A percentile compares a stretch with the other conserved stretches of the same genome.
Evolutionary conservation across 371 early-diverging fungal species (phyloP).

Genomic region (Mucor circinelloides): DNA sequence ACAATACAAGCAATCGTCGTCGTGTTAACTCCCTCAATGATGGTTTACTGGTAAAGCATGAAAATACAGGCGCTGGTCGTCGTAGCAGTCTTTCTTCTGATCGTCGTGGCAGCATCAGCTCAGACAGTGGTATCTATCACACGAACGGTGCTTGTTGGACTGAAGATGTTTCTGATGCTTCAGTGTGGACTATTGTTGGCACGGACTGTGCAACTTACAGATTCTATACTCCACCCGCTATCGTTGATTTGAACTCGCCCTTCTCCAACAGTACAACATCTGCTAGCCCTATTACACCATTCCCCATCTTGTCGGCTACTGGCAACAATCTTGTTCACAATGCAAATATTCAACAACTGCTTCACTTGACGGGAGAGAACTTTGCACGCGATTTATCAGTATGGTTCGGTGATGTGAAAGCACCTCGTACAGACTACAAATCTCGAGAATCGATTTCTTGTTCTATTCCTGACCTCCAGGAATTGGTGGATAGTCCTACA

Average conservation of each 20-base stretch:
- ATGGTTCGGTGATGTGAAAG: slow-evolving; percentile 69
- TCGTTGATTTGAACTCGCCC: slow-evolving; percentile 8
- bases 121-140: slow-evolving; percentile 11
- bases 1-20: slow-evolving; percentile 32
- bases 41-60: slow-evolving; percentile 7
- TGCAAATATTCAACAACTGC: not conserved
- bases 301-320: slow-evolving; percentile 29
- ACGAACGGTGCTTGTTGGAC: slow-evolving; percentile 66
- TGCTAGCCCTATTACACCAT: slow-evolving; percentile 30
- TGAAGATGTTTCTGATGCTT: slow-evolving; percentile 84
- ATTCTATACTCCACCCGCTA: slow-evolving; percentile 59
- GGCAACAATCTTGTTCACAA: slow-evolving; percentile 3
- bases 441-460: slow-evolving; percentile 54
- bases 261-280: not conserved
- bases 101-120: slow-evolving; percentile 18
- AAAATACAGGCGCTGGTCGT: slow-evolving; percentile 22
- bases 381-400: slow-evolving; percentile 68
- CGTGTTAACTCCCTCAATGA: slow-evolving; percentile 50
- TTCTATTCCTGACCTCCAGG: slow-evolving; percentile 40
- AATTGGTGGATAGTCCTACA: slow-evolving; percentile 24
- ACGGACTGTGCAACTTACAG: slow-evolving; percentile 77
- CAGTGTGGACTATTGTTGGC: slow-evolving; percentile 91
- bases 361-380: slow-evolving; percentile 63
- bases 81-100: slow-evolving; percentile 14
- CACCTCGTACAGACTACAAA: slow-evolving; percentile 56